Conservation (phyloP, 768 basidiomycete genomes). For the Termitomyces sp. region DNA sequence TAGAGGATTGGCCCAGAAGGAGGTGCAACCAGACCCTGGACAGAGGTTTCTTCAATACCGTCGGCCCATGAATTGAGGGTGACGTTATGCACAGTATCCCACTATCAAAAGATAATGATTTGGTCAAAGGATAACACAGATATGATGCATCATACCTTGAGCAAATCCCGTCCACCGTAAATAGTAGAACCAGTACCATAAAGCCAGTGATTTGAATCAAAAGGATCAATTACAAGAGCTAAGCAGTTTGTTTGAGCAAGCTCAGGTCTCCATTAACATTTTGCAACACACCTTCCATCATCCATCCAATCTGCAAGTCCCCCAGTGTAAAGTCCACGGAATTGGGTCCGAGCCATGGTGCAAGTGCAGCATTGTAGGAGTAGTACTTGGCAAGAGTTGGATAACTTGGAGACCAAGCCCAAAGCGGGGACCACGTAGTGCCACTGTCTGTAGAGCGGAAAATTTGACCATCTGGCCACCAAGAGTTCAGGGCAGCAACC, state of each 20-base stretch:
- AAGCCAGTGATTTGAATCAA: slow-evolving; percentile 64
- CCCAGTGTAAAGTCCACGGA: slow-evolving; percentile 37
- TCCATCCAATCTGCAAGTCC: slow-evolving; percentile 57
- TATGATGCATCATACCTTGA: slow-evolving; percentile 22
- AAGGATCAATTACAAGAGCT: slow-evolving; percentile 57
- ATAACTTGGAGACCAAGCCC: slow-evolving; percentile 48
- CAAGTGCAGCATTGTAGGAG: slow-evolving; percentile 45
- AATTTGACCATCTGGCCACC: slow-evolving; percentile 65
- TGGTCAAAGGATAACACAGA: neutral
- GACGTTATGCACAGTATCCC: slow-evolving; percentile 56
- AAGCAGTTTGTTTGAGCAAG: neutral
- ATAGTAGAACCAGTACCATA: slow-evolving; percentile 68
- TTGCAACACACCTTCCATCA: slow-evolving; percentile 51
- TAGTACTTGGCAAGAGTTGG: slow-evolving; percentile 35
- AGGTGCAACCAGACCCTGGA: slow-evolving; percentile 54
- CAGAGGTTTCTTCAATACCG: slow-evolving; percentile 60
- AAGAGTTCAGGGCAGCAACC: slow-evolving; percentile 61
- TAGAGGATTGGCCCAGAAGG: slow-evolving; percentile 52
- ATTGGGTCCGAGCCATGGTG: slow-evolving; percentile 55
- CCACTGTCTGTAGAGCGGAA: slow-evolving; percentile 57
- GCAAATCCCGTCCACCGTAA: slow-evolving; percentile 52
- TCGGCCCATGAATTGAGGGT: slow-evolving; percentile 55
- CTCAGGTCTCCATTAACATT: neutral
- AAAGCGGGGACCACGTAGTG: slow-evolving; percentile 51
- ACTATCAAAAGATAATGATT: slow-evolving; percentile 25